These are phyloP conservation scores for Termitomyces sp. DNA, from an alignment of 1,284 basidiomycete species.

Conservation along the genomic window DNA sequence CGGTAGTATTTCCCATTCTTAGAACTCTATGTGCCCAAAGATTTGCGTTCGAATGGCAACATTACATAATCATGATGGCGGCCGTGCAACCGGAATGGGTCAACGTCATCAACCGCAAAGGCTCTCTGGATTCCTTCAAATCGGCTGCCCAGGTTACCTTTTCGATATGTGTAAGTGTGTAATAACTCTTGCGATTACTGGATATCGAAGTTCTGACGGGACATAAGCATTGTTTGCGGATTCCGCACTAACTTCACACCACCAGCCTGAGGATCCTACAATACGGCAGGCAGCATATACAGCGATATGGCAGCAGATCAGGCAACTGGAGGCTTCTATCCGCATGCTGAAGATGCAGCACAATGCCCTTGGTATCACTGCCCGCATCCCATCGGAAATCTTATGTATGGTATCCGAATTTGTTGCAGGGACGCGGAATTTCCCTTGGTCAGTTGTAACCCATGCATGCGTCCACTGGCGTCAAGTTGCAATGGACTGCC, in stretches of 20 bases:
- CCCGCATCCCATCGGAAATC: conserved; percentile 10
- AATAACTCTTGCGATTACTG: not conserved
- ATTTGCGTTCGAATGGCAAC: too few relatives aligned
- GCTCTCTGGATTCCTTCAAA: not conserved
- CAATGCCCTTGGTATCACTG: conserved; percentile 6
- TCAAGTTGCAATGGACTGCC: not conserved
- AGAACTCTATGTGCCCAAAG: too few relatives aligned
- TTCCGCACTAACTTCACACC: not conserved
- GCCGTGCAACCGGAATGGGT: not conserved
- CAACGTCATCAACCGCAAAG: not conserved
- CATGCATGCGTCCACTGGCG: not conserved
- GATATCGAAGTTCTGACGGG: not conserved
- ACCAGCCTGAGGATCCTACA: not conserved
- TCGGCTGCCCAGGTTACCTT: not conserved
- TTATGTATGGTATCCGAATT: conserved; percentile 8
- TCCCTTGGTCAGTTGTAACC: not conserved
- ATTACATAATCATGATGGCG: too few relatives aligned
- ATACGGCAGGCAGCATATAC: not conserved
- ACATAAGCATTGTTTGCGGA: not conserved
- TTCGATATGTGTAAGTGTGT: not conserved
- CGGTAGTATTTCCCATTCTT: too few relatives aligned
- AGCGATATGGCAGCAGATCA: not conserved
- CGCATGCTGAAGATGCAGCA: conserved; percentile 2
- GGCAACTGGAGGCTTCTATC: not conserved
- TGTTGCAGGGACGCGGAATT: not conserved